phyloP scores from a whole-genome alignment of 208 protist species.

The Leishmania aethiopica region DNA sequence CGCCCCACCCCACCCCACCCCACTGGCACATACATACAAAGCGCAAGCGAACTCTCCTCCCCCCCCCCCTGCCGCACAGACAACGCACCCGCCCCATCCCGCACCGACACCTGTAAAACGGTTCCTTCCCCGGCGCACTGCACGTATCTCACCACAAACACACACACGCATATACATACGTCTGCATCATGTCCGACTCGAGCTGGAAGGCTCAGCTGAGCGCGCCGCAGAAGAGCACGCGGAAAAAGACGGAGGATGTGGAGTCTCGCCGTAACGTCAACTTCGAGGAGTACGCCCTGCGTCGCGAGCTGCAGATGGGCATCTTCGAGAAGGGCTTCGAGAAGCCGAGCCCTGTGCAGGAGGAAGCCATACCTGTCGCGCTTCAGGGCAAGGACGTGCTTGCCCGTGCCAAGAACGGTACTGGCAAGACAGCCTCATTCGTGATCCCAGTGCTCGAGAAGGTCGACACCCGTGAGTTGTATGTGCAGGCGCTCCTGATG shows the following conservation, averaged over 20 bases:
- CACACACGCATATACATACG: neutral
- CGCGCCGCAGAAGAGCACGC: conserved; percentile 75
- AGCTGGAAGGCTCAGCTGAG: conserved; percentile 88
- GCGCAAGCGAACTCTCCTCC: neutral
- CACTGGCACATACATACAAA: neutral
- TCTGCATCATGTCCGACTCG: conserved; percentile 59
- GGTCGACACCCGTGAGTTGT: conserved; percentile 89
- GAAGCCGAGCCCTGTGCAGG: conserved; percentile 98
- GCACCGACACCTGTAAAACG: neutral
- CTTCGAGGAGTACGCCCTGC: conserved; percentile 98
- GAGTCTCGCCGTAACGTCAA: conserved; percentile 97
- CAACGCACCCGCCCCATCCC: neutral
- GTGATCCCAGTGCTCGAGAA: conserved; percentile 98
- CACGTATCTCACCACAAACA: neutral
- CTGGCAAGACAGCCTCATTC: conserved; percentile 99
- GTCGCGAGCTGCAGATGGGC: conserved; percentile 98
- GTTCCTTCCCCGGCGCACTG: neutral
- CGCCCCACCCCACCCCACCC: neutral
- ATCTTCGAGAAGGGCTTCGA: conserved; percentile 99
- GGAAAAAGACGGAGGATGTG: conserved; percentile 98
- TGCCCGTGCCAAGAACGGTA: conserved; percentile 99
- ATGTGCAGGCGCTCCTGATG: conserved; percentile 98
- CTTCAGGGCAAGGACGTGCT: conserved; percentile 97
- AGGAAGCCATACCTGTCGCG: conserved; percentile 97
- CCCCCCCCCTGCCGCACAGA: neutral